phyloP scores from a whole-genome alignment of 192 early-diverging fungal genomes.

The Polychytrium aggregatum region DNA sequence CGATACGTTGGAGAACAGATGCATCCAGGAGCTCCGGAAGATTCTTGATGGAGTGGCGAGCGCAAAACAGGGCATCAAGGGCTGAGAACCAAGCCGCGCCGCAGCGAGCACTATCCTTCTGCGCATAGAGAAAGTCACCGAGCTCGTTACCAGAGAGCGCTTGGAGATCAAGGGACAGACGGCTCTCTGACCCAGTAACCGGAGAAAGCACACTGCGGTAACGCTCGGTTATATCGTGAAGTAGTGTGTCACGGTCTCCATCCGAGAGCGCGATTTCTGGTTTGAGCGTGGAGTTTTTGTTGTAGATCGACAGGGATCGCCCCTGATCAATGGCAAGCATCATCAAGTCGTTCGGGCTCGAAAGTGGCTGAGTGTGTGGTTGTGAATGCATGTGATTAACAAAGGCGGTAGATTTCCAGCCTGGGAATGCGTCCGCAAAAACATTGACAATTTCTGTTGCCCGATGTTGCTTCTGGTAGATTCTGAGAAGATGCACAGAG shows the following conservation, averaged over 20 bases:
- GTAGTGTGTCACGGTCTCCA: constrained; percentile 4
- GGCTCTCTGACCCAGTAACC: too few species aligned
- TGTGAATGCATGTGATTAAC: too few species aligned
- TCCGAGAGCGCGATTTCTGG: background rate
- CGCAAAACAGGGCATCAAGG: constrained; percentile 12
- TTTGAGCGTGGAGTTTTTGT: background rate
- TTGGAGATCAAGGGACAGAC: too few species aligned
- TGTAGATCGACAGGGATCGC: background rate
- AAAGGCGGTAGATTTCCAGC: too few species aligned
- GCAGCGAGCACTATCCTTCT: constrained; percentile 4
- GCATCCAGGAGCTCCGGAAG: too few species aligned
- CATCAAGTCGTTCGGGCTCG: background rate
- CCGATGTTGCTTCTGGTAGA: constrained; percentile 11
- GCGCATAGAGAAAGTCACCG: constrained; percentile 7
- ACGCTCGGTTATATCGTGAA: background rate
- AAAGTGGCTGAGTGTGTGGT: too few species aligned
- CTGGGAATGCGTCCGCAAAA: background rate
- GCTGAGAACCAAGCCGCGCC: constrained; percentile 15
- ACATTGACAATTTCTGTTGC: constrained; percentile 10
- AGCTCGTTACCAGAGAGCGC: constrained; percentile 9
- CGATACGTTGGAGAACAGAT: too few species aligned
- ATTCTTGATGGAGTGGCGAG: too few species aligned
- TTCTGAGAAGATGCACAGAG: constrained; percentile 8
- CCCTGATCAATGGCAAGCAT: too few species aligned
- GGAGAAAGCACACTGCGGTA: background rate